A percentile compares a stretch with the other conserved stretches of the same genome.
Evolutionary conservation across 108 stramenopile genomes (phyloP).

Genomic region (Parmales sp.): DNA sequence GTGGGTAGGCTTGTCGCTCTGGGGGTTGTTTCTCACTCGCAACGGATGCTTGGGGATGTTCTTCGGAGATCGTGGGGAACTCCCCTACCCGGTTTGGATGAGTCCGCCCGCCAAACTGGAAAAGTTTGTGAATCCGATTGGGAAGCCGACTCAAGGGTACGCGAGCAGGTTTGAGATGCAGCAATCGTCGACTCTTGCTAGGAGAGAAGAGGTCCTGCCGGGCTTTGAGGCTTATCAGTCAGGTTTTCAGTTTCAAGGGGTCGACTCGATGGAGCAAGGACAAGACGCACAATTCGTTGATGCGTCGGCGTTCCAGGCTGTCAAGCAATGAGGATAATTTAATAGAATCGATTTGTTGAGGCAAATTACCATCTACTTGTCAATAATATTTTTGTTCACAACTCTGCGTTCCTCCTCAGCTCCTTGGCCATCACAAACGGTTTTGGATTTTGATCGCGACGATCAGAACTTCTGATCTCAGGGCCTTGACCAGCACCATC

Average conservation of each 20-base stretch:
- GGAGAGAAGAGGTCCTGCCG: too few species aligned
- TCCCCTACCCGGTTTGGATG: slow-evolving; percentile 5
- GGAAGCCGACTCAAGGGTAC: too few species aligned
- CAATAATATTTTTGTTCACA: background rate
- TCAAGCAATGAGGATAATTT: too few species aligned
- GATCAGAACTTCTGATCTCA: background rate
- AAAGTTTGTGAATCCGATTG: background rate
- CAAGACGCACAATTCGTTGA: too few species aligned
- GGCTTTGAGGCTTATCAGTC: too few species aligned
- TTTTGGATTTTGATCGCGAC: slow-evolving; percentile 1
- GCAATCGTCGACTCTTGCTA: too few species aligned
- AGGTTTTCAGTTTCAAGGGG: too few species aligned
- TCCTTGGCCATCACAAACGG: slow-evolving; percentile 5
- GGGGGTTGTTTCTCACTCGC: background rate
- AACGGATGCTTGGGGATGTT: background rate
- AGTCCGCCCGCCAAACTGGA: background rate
- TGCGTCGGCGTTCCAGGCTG: too few species aligned
- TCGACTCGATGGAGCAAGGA: too few species aligned
- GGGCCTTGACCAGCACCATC: background rate
- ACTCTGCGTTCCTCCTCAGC: background rate
- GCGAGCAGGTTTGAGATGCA: too few species aligned
- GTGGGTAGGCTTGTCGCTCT: background rate
- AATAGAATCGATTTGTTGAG: too few species aligned
- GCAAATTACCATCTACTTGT: too few species aligned
- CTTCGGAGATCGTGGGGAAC: background rate